Evolutionary conservation across 768 basidiomycete genomes (phyloP).

Genomic region (Mycena alexandri): DNA sequence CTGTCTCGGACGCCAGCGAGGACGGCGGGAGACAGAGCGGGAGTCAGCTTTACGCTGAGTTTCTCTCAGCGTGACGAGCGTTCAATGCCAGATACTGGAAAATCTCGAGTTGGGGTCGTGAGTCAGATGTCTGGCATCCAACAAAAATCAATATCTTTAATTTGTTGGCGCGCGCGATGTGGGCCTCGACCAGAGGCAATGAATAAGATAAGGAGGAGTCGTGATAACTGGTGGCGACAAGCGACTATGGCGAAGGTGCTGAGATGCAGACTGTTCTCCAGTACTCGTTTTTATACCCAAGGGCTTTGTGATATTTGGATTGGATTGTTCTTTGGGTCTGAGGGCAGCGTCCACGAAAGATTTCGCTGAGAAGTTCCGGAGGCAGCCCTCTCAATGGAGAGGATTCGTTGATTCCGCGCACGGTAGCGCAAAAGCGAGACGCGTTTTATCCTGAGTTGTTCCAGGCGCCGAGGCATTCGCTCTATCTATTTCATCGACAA

Average conservation of each 20-base stretch:
- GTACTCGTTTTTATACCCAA: constrained; percentile 4
- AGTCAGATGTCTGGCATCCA: not conserved
- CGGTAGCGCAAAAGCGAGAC: not conserved
- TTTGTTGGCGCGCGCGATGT: not conserved
- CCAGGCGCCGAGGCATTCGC: not conserved
- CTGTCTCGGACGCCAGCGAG: not conserved
- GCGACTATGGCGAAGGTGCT: not conserved
- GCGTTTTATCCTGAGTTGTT: not conserved
- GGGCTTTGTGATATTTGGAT: not conserved
- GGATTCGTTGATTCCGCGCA: not conserved
- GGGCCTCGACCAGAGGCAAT: not conserved
- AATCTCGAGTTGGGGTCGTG: not conserved
- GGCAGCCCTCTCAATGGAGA: constrained; percentile 3
- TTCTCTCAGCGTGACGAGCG: not conserved
- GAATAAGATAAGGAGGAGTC: not conserved
- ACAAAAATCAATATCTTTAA: constrained; percentile 5
- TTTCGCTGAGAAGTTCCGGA: constrained; percentile 1
- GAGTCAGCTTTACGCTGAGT: not conserved
- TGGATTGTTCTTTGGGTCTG: not conserved
- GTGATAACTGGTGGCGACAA: not conserved
- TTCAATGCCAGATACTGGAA: not conserved
- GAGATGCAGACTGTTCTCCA: constrained; percentile 3
- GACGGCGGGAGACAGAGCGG: not conserved
- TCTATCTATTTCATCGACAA: not conserved
- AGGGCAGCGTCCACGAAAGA: constrained; percentile 6